A percentile compares a stretch with the other conserved stretches of the same genome.
phyloP scores from a whole-genome alignment of 495 filamentous ascomycete species.

The Neurospora sp. region DNA sequence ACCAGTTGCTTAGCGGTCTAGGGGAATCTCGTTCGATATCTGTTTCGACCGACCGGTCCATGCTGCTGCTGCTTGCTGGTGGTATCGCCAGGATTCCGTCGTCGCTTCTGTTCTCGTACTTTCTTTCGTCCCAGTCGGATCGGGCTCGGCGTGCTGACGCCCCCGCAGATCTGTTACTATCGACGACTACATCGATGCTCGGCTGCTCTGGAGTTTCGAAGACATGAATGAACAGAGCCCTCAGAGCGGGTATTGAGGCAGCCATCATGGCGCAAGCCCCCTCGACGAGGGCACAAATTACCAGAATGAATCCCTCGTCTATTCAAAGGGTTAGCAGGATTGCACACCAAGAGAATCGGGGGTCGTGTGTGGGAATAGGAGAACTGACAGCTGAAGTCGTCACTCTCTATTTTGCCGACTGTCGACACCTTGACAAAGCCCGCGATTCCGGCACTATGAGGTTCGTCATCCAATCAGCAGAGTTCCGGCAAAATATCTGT shows the following conservation, averaged over 20 bases:
- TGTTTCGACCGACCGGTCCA: neutral
- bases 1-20: neutral
- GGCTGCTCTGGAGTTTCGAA: neutral
- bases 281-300: slow-evolving; percentile 23
- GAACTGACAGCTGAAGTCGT: neutral
- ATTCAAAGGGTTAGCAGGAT: neutral
- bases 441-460: neutral
- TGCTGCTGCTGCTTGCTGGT: neutral
- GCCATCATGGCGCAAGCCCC: slow-evolving; percentile 27
- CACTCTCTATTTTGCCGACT: neutral
- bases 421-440: neutral
- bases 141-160: neutral
- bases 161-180: neutral
- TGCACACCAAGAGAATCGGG: neutral
- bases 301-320: slow-evolving; percentile 21
- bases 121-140: neutral
- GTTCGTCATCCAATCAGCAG: neutral
- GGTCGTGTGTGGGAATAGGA: neutral
- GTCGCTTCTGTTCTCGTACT: neutral
- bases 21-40: neutral
- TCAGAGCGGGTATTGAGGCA: slow-evolving; percentile 25
- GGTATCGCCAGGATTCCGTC: neutral
- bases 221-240: slow-evolving; percentile 8
- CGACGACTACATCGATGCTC: neutral
- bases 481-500: neutral